Evolutionary conservation across 2,329 filamentous ascomycete species (phyloP).

Genomic region (Fusarium sp.): DNA sequence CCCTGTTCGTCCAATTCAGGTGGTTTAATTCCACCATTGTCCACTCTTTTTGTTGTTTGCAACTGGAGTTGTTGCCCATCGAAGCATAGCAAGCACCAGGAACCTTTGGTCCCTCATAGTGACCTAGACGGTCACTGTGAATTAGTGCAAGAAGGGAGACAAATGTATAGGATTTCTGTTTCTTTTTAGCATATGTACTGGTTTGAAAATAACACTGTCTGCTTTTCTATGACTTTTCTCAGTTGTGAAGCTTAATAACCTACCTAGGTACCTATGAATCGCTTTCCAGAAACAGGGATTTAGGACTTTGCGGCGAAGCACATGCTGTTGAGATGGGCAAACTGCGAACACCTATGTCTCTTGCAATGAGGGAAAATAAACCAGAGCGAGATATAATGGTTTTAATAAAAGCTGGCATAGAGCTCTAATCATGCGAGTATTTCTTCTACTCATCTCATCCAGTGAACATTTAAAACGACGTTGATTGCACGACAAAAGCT

Average conservation of each 20-base stretch:
- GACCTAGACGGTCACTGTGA: too few species aligned
- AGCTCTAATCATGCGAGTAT: neutral
- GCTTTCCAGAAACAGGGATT: too few species aligned
- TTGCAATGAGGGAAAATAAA: neutral
- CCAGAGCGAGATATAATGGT: neutral
- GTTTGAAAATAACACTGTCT: neutral
- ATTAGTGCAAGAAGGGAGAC: too few species aligned
- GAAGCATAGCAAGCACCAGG: too few species aligned
- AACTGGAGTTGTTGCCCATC: neutral
- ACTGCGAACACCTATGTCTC: neutral
- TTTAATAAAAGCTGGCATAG: neutral
- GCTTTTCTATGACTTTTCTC: neutral
- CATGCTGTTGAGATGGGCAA: neutral
- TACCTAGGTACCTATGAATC: too few species aligned
- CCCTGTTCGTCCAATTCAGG: constrained; percentile 30
- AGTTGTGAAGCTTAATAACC: neutral
- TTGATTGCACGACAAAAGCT: neutral
- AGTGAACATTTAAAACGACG: neutral
- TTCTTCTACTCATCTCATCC: neutral
- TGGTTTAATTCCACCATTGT: constrained; percentile 16
- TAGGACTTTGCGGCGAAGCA: neutral
- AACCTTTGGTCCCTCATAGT: neutral
- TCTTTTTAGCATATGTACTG: neutral
- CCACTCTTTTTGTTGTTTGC: constrained; percentile 11
- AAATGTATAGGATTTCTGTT: neutral